A percentile compares a stretch with the other conserved stretches of the same genome.
phyloP scores from a whole-genome alignment of 192 early-diverging fungal genomes.

The Mycoemilia scoparia region DNA sequence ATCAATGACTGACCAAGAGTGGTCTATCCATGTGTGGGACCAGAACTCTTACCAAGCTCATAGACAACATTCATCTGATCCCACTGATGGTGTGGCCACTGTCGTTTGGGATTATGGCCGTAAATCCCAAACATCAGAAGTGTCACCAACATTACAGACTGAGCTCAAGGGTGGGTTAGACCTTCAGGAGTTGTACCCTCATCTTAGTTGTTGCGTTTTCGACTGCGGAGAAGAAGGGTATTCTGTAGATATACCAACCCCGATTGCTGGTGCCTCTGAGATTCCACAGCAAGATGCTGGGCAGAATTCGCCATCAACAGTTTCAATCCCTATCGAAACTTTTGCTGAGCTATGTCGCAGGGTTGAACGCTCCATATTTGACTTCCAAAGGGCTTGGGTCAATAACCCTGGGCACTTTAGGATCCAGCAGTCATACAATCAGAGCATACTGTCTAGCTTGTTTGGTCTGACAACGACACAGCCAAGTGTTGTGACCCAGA shows the following conservation, averaged over 20 bases:
- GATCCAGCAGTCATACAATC: slow-evolving; percentile 31
- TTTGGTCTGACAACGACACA: slow-evolving; percentile 28
- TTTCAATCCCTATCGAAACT: slow-evolving; percentile 5
- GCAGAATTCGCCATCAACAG: slow-evolving; percentile 8
- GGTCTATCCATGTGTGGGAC: slow-evolving; percentile 28
- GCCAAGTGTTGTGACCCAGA: slow-evolving; percentile 21
- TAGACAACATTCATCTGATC: slow-evolving; percentile 12
- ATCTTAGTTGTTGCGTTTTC: slow-evolving; percentile 20
- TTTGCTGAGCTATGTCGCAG: slow-evolving; percentile 27
- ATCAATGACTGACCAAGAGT: slow-evolving; percentile 14
- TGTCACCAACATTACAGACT: not conserved
- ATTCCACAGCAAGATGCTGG: slow-evolving; percentile 19
- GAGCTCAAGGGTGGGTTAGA: not conserved
- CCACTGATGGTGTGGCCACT: slow-evolving; percentile 17
- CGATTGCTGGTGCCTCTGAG: no score
- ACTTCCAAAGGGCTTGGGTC: slow-evolving; percentile 26
- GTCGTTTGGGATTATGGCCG: slow-evolving; percentile 25
- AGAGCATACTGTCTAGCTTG: slow-evolving; percentile 25
- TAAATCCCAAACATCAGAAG: slow-evolving; percentile 1
- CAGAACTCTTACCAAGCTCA: slow-evolving; percentile 14
- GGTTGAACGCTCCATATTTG: slow-evolving; percentile 21
- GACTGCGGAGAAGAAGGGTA: slow-evolving; percentile 25
- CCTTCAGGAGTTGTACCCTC: slow-evolving; percentile 11
- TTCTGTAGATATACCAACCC: no score
- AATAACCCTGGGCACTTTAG: slow-evolving; percentile 26